These are phyloP conservation scores for Verbena officinalis DNA, from an alignment of 257 asterid species.

Conservation along the genomic window DNA sequence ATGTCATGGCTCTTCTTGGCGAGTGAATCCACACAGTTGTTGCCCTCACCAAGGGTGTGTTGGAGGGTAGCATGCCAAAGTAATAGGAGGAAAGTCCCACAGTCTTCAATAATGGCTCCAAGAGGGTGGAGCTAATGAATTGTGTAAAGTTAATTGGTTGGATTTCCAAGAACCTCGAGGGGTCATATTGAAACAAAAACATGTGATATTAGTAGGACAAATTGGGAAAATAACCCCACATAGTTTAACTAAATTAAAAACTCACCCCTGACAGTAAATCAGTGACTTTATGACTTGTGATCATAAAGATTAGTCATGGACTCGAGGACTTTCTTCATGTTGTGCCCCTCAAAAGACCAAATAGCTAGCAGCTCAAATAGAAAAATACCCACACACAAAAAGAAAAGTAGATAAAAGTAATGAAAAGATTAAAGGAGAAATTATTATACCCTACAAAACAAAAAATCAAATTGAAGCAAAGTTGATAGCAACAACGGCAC, in stretches of 20 bases:
- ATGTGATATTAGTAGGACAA: constrained; percentile 41
- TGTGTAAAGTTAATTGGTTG: neutral
- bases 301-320: constrained; percentile 29
- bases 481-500: neutral
- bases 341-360: neutral
- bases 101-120: too few relatives aligned
- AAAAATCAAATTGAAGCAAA: neutral
- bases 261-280: constrained; percentile 18
- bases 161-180: neutral
- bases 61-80: too few relatives aligned
- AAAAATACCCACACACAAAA: neutral
- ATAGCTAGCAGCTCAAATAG: neutral
- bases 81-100: too few relatives aligned
- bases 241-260: constrained; percentile 14
- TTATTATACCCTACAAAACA: neutral
- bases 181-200: constrained; percentile 16
- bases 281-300: constrained; percentile 31
- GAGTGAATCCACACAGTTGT: too few relatives aligned
- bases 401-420: neutral
- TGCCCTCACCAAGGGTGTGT: too few relatives aligned
- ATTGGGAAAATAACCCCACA: constrained; percentile 29
- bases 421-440: neutral
- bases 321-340: constrained; percentile 29
- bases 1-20: too few relatives aligned
- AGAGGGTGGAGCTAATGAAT: too few relatives aligned